Evolutionary conservation across 805 yeast species (phyloP), one percentile per base, ranked within the genome.

Genomic region (Candida endomychidarum): DNA sequence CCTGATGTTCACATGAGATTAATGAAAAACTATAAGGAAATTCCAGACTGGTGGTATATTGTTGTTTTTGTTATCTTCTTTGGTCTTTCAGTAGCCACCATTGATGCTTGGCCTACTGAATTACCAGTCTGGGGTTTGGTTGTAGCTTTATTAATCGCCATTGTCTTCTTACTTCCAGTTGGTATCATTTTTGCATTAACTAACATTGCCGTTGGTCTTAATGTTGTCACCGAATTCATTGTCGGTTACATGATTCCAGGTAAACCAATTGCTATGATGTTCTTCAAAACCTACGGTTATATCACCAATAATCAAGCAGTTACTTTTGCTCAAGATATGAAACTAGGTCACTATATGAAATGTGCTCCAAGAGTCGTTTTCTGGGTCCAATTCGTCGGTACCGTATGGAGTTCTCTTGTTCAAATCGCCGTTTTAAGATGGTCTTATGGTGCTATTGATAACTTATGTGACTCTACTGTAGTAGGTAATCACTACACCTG

Each of bases 241-340:
- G 48, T 65, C 40, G 73, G 73, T 47, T 67, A 67, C 58, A 65
- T 67, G 69, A 45, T 67, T 38, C 72, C 73, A 45, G 77, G 77
- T 45, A 70, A 69, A 53, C 76, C 76, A 32, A 47, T 69, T 47
- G 75, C 74, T 19, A 69, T 65, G 64, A 64, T 73, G 72, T 63
- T 70, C 46, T 64, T 71, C 60, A 68, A 72, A 52, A 67, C 73
- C 20, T 72, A 57, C 43, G 75, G 75, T 33, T 73, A 67, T 57
- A 73, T 72, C 52, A 66, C 75, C 37, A 70, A 67, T 50, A 63
- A 58, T 44, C 78, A 73, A 54, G 77, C 74, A n/a, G 65, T 72
- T 38, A 58, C 67, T 14, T 67, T 63, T 55, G 74, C 79, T 36
- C 70, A 76, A 50, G 73, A 67, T 52, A 63, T 65, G 70, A 67